phyloP scores from a whole-genome alignment of 179 eudicot genomes.

The Beta macrorhiza region DNA sequence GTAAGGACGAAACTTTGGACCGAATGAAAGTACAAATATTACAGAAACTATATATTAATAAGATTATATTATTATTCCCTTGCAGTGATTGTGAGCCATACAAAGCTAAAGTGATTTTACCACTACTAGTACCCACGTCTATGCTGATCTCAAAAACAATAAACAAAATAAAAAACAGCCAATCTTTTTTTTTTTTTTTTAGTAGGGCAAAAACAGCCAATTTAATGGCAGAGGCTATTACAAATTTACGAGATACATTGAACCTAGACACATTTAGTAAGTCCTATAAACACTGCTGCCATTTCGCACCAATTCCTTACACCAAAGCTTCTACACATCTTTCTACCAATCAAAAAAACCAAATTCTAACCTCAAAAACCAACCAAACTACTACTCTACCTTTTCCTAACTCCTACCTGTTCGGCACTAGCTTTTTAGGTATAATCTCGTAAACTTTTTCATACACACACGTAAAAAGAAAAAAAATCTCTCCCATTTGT shows the following conservation, averaged over 20 bases:
- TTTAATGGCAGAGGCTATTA: not conserved
- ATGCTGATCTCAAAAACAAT: slow-evolving; percentile 2
- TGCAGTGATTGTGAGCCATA: not conserved
- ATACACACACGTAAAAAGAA: no score
- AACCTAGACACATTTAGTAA: slow-evolving; percentile 30
- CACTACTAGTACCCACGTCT: not conserved
- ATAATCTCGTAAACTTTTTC: no score
- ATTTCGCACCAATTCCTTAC: not conserved
- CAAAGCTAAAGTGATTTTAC: not conserved
- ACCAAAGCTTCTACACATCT: not conserved
- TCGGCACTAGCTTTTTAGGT: no score
- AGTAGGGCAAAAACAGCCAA: not conserved
- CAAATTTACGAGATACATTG: slow-evolving; percentile 30
- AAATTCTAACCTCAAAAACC: not conserved
- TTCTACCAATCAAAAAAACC: not conserved
- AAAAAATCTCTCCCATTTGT: no score
- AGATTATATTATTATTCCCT: not conserved
- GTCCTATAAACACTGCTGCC: slow-evolving; percentile 18
- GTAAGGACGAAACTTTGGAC: no score
- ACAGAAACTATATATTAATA: not conserved
- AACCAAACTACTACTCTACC: not conserved
- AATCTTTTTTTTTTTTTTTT: no score
- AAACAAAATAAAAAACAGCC: not conserved
- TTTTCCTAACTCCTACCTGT: not conserved
- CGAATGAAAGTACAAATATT: not conserved